These are phyloP conservation scores for Yarrowia divulgata DNA, from an alignment of 805 yeast genomes.

Conservation along the genomic window DNA sequence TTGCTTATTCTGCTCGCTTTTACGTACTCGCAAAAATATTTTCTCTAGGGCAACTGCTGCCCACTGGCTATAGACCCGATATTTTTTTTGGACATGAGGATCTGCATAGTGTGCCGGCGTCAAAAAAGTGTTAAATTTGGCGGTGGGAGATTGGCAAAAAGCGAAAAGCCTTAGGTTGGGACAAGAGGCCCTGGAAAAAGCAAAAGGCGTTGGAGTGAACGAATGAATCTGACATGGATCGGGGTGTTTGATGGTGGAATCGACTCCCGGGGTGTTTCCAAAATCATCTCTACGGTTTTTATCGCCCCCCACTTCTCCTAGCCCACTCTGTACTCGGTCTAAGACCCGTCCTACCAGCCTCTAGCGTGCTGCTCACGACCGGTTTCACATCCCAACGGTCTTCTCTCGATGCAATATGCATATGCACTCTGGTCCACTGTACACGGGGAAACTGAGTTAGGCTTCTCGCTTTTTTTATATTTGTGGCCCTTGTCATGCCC, in stretches of 20 bases:
- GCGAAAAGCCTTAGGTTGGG: neutral
- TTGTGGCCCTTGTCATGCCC: slow-evolving; percentile 14
- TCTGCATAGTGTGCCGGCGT: neutral
- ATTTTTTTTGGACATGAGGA: slow-evolving; percentile 11
- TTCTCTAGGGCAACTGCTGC: too few relatives aligned
- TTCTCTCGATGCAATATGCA: neutral
- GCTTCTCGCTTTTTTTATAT: neutral
- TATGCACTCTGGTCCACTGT: slow-evolving; percentile 4
- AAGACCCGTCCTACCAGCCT: too few relatives aligned
- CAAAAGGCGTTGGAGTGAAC: too few relatives aligned
- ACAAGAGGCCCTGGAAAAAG: neutral
- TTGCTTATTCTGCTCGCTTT: neutral
- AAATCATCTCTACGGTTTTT: too few relatives aligned
- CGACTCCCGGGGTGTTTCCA: too few relatives aligned
- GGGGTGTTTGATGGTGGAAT: too few relatives aligned
- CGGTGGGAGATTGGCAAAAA: slow-evolving; percentile 11
- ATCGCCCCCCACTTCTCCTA: too few relatives aligned
- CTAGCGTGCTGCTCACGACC: neutral
- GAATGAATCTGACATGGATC: too few relatives aligned
- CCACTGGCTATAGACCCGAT: neutral
- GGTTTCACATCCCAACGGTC: slow-evolving; percentile 23
- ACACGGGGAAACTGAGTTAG: neutral
- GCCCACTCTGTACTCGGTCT: too few relatives aligned
- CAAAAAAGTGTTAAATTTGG: neutral
- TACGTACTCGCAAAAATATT: too few relatives aligned